These are phyloP conservation scores for Allium fistulosum DNA, from an alignment of 106 monocot species.

Conservation along the genomic window DNA sequence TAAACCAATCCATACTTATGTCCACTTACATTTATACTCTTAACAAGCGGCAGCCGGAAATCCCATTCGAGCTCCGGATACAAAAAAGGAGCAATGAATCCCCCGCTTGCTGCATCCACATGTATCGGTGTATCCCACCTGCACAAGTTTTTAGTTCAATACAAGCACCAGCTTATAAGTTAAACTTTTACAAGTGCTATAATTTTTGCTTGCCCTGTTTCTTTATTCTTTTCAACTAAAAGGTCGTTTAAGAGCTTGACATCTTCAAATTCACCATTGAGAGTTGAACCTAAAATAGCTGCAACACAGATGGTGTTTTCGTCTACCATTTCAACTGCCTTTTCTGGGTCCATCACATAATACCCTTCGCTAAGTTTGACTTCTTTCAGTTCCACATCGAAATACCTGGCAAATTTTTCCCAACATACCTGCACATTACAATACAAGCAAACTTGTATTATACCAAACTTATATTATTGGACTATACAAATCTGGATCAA, in stretches of 20 bases:
- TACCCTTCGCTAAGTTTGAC: slow-evolving; percentile 60
- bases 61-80: slow-evolving; percentile 96
- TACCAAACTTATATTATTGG: neutral
- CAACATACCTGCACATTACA: slow-evolving; percentile 39
- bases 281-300: slow-evolving; percentile 63
- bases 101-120: slow-evolving; percentile 93
- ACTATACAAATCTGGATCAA: neutral
- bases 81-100: slow-evolving; percentile 86
- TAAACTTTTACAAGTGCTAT: neutral
- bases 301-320: slow-evolving; percentile 77
- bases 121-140: slow-evolving; percentile 91
- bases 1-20: slow-evolving; percentile 96
- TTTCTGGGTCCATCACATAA: slow-evolving; percentile 71
- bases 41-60: slow-evolving; percentile 80
- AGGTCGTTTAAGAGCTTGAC: slow-evolving; percentile 62
- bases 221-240: slow-evolving; percentile 36
- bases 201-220: slow-evolving; percentile 34
- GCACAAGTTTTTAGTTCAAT: neutral
- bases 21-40: slow-evolving; percentile 93
- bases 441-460: neutral
- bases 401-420: slow-evolving; percentile 73
- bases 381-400: slow-evolving; percentile 68
- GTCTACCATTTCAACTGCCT: slow-evolving; percentile 56
- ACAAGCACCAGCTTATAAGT: neutral
- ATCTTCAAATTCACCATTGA: slow-evolving; percentile 77